Conservation (phyloP, 257 asterid species). For the Solanum dulcamara region DNA sequence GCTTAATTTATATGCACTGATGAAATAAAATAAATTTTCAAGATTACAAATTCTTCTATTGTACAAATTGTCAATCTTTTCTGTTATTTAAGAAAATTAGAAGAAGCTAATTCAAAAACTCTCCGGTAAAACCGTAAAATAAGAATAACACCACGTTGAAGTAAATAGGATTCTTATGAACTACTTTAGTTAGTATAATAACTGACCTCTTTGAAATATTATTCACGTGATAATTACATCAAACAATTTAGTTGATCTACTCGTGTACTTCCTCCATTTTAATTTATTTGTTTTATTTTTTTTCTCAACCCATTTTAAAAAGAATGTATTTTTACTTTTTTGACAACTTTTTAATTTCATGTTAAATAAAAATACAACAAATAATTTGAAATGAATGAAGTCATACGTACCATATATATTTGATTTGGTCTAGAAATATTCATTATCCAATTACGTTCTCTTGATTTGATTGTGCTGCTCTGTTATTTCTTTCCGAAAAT, state of each 20-base stretch:
- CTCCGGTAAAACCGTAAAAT: background rate
- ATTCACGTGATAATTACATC: background rate
- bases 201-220: background rate
- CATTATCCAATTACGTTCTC: background rate
- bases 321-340: accelerated
- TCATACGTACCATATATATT: background rate
- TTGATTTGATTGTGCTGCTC: background rate
- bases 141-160: background rate
- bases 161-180: background rate
- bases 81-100: background rate
- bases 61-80: background rate
- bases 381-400: background rate
- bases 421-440: background rate
- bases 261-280: background rate
- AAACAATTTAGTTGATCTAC: background rate
- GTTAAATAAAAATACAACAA: background rate
- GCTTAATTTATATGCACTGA: background rate
- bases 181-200: background rate
- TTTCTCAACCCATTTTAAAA: background rate
- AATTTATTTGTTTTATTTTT: background rate
- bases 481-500: background rate
- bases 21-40: background rate
- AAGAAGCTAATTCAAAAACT: background rate
- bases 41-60: background rate
- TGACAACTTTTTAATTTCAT: background rate